Evolutionary conservation across 1,284 basidiomycete species (phyloP), one percentile per base, ranked within the genome.

Genomic region (Cerrena zonata): DNA sequence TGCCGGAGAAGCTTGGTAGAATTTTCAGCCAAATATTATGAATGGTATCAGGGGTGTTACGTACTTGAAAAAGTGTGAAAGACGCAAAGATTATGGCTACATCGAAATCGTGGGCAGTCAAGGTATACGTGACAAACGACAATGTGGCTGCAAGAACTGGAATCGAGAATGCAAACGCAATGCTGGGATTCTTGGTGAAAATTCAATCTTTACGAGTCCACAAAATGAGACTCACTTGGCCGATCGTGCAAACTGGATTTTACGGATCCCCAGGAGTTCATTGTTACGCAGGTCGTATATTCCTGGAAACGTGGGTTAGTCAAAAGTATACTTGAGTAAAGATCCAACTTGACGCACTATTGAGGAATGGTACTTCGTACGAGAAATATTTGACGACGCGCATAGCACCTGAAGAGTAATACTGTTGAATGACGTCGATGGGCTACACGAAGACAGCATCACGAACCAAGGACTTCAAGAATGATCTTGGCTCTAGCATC

Each of bases 351-450:
- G 24, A 64, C 75, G 62, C 51, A 82, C 84, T 73, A 53, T 79
- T 73, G 40, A 86, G 61, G 64, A 84, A 86, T 1, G 84, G 80
- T 1, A 72, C 59, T 64, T 87, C 85, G 54, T 85, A 86, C 18
- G 78, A 80, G 64, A 90, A 89, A 59, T 85, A 85, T 64, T 90
- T 90, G 57, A 89, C 82, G 18, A 90, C 76, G 5, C 83, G 75
- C 82, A 89, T 87, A 0, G 78, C 80, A 36, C 79, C 78, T 77
- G 44, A 30, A n/a, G n/a, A 27, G 5, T 34, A 34, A 34, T 34
- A n/a, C n/a, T n/a, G n/a, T n/a, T n/a, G n/a, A n/a, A n/a, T n/a
- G n/a, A n/a, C n/a, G n/a, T n/a, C n/a, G n/a, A n/a, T n/a, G n/a
- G n/a, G n/a, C n/a, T n/a, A n/a, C n/a, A 40, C 22, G 39, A 50